A percentile compares a stretch with the other conserved stretches of the same genome.
These are phyloP conservation scores for Elongisporangium anandrum DNA, from an alignment of 352 stramenopile species.

Conservation along the genomic window DNA sequence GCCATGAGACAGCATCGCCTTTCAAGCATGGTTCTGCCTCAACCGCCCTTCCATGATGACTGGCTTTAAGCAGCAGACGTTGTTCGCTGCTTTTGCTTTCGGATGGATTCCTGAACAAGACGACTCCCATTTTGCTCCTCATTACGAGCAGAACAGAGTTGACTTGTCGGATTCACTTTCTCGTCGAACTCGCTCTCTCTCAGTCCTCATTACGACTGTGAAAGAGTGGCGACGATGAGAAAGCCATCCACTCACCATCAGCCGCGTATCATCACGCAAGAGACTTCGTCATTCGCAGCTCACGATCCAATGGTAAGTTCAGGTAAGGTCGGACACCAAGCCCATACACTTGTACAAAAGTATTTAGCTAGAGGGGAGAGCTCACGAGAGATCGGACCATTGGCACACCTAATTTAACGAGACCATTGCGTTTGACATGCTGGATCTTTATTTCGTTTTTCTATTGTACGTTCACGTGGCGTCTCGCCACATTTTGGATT, in stretches of 20 bases:
- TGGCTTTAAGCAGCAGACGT: not conserved
- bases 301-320: not conserved
- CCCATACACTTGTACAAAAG: not conserved
- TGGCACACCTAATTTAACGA: not conserved
- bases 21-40: not conserved
- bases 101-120: not conserved
- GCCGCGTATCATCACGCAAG: not conserved
- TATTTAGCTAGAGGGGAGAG: not conserved
- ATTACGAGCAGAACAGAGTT: not conserved
- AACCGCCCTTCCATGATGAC: not conserved
- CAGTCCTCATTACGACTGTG: not conserved
- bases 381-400: not conserved
- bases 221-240: not conserved
- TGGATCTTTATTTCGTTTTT: not conserved
- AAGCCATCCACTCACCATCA: not conserved
- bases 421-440: not conserved
- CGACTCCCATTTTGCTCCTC: not conserved
- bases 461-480: not conserved
- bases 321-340: not conserved
- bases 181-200: not conserved
- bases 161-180: not conserved
- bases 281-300: not conserved
- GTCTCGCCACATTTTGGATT: no score
- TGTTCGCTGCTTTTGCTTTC: not conserved
- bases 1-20: not conserved